These are phyloP conservation scores for Arthrobotrys sphaeroides DNA, from an alignment of 2,329 filamentous ascomycete genomes.

Conservation along the genomic window DNA sequence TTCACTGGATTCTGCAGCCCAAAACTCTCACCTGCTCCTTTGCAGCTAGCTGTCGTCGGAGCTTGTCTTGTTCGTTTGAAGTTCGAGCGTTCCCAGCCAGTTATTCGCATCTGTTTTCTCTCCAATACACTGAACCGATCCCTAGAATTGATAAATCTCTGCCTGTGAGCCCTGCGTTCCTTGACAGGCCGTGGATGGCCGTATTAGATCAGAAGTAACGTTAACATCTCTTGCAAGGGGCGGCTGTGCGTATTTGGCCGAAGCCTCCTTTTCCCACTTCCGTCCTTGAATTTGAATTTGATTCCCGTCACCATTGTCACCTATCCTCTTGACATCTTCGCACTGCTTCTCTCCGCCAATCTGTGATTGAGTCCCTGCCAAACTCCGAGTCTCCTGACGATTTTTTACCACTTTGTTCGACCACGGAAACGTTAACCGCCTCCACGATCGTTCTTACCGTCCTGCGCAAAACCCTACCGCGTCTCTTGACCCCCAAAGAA, in stretches of 20 bases:
- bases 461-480: neutral
- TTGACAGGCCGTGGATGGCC: neutral
- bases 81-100: constrained; percentile 1
- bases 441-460: neutral
- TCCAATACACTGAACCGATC: neutral
- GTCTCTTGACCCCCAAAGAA: constrained; percentile 13
- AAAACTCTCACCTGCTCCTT: constrained; percentile 4
- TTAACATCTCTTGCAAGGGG: constrained; percentile 36
- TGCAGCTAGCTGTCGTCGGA: constrained; percentile 17
- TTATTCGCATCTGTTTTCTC: no score
- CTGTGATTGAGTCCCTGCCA: neutral
- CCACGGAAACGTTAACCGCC: neutral
- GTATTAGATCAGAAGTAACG: constrained; percentile 21
- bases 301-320: constrained; percentile 14
- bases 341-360: neutral
- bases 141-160: neutral
- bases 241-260: constrained; percentile 50
- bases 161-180: constrained; percentile 3
- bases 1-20: neutral
- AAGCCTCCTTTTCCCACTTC: constrained; percentile 29
- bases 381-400: neutral
- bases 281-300: no score
- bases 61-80: constrained; percentile 4
- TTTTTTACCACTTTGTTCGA: neutral
- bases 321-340: neutral